Conservation (phyloP, 495 filamentous ascomycete species). For the Hypoxylon intermedium region DNA sequence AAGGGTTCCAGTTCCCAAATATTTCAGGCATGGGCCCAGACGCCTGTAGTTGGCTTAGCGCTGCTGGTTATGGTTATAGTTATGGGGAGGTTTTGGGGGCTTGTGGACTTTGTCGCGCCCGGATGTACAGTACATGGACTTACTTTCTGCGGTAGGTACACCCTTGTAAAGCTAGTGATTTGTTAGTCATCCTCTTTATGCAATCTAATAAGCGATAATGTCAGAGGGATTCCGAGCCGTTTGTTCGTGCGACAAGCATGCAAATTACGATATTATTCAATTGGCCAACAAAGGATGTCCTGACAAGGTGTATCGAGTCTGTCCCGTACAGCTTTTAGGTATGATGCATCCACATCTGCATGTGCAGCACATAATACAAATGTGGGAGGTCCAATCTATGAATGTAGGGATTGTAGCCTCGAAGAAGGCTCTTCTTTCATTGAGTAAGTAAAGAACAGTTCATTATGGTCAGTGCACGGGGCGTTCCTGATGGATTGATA, state of each 20-base stretch:
- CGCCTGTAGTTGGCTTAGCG: no score
- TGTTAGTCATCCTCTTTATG: conserved; percentile 29
- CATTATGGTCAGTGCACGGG: not conserved
- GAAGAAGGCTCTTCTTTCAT: not conserved
- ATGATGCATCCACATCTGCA: conserved; percentile 18
- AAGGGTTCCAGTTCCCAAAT: no score
- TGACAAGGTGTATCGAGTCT: conserved; percentile 10
- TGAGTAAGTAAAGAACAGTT: no score
- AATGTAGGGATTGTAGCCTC: not conserved
- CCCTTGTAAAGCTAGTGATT: conserved; percentile 11
- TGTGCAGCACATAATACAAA: conserved; percentile 1
- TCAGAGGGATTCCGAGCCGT: not conserved
- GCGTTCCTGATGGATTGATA: conserved; percentile 17
- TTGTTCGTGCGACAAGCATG: conserved; percentile 12
- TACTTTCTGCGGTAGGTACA: conserved; percentile 18
- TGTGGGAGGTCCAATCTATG: conserved; percentile 5
- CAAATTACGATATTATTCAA: conserved; percentile 22
- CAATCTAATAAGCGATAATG: conserved; percentile 19
- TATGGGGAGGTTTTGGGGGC: not conserved
- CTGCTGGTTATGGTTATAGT: no score
- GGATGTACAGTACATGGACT: conserved; percentile 18
- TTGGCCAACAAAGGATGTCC: conserved; percentile 25
- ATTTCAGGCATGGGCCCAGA: no score
- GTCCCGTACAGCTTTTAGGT: conserved; percentile 21
- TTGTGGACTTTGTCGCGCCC: conserved; percentile 15